Conservation (phyloP, 495 filamentous ascomycete species). For the Penicillium goetzii region DNA sequence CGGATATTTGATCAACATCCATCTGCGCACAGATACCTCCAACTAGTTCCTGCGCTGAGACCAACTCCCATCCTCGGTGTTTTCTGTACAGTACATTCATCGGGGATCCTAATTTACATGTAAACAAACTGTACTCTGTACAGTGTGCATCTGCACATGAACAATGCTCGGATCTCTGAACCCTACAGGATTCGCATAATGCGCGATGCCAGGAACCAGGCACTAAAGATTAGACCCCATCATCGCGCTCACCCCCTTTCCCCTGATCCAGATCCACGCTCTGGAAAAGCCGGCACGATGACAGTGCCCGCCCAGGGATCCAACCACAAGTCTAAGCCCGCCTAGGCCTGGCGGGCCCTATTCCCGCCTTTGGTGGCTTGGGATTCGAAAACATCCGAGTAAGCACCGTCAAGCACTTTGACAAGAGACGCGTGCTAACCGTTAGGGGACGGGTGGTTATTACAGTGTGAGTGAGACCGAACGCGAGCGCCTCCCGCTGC, state of each 20-base stretch:
- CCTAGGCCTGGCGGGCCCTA: neutral
- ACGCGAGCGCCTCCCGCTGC: constrained; percentile 22
- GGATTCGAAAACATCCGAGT: constrained; percentile 14
- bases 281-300: constrained; percentile 5
- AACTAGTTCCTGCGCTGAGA: neutral
- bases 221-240: neutral
- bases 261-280: constrained; percentile 9
- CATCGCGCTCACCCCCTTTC: neutral
- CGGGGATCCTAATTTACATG: neutral
- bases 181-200: neutral
- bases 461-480: constrained; percentile 7
- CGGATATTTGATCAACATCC: constrained; percentile 10
- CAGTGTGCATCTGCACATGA: neutral
- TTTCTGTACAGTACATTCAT: neutral
- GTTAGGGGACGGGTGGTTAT: constrained; percentile 3
- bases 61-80: neutral
- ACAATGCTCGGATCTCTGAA: neutral
- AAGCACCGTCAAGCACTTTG: constrained; percentile 30
- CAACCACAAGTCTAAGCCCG: constrained; percentile 10
- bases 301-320: constrained; percentile 10
- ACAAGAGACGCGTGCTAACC: constrained; percentile 1
- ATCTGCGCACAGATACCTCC: constrained; percentile 11
- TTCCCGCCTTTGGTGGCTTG: constrained; percentile 19
- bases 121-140: neutral
- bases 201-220: constrained; percentile 23